Evolutionary conservation across 306 rosid species (phyloP).

Genomic region (Inga oerstediana): DNA sequence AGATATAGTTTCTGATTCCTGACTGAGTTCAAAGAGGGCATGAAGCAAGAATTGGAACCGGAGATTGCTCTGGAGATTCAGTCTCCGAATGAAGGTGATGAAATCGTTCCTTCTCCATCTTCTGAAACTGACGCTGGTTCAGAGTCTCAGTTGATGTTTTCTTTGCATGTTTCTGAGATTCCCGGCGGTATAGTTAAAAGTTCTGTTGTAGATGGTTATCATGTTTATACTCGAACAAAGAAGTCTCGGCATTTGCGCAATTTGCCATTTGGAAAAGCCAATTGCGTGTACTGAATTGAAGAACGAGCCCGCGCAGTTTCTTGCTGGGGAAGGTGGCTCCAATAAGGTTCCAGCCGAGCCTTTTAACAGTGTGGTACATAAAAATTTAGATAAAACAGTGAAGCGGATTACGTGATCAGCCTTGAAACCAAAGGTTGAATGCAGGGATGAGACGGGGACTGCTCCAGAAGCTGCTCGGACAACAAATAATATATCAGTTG

Average conservation of each 20-base stretch:
- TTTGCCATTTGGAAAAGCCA: conserved; percentile 16
- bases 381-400: conserved; percentile 23
- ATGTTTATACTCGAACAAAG: conserved; percentile 76
- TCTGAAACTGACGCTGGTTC: background rate
- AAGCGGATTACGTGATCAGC: conserved; percentile 52
- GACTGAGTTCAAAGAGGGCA: conserved; percentile 26
- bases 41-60: conserved; percentile 61
- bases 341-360: conserved; percentile 13
- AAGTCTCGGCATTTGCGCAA: conserved; percentile 39
- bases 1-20: conserved; percentile 35
- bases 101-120: conserved; percentile 36
- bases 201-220: conserved; percentile 58
- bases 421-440: conserved; percentile 38
- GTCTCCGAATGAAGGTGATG: conserved; percentile 34
- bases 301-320: conserved; percentile 21
- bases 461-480: conserved; percentile 28
- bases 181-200: conserved; percentile 39
- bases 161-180: conserved; percentile 36
- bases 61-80: background rate
- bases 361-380: conserved; percentile 11
- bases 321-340: conserved; percentile 28
- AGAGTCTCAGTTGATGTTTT: conserved; percentile 28
- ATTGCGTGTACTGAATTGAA: conserved; percentile 22
- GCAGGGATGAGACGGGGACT: conserved; percentile 22
- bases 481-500: conserved; percentile 41